These are phyloP conservation scores for Jamesozyma rosinii DNA, from an alignment of 805 yeast species.

Conservation along the genomic window DNA sequence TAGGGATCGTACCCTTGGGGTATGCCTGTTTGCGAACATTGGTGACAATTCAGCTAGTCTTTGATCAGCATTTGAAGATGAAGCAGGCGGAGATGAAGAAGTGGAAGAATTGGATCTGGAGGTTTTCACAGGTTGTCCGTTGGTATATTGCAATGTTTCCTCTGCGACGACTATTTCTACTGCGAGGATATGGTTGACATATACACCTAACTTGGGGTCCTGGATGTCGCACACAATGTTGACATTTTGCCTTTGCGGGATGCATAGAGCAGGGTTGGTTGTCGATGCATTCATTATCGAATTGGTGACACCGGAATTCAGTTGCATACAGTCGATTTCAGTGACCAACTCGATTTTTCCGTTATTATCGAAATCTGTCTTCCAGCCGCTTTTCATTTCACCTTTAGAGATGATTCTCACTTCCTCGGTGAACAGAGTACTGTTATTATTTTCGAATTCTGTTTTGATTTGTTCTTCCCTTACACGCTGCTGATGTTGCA, in stretches of 20 bases:
- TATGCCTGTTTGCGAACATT: constrained; percentile 32
- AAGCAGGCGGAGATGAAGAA: neutral
- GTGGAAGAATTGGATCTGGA: neutral
- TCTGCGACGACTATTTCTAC: constrained; percentile 93
- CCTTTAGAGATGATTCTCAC: constrained; percentile 66
- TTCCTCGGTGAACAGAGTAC: constrained; percentile 59
- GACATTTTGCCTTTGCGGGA: constrained; percentile 11
- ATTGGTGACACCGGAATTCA: constrained; percentile 44
- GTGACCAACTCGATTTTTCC: constrained; percentile 78
- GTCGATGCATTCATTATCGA: constrained; percentile 40
- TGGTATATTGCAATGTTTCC: constrained; percentile 48
- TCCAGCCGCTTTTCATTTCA: constrained; percentile 88
- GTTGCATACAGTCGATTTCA: constrained; percentile 51
- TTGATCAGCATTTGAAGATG: constrained; percentile 26
- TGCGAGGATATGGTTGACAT: constrained; percentile 64
- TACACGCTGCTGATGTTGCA: constrained; percentile 26
- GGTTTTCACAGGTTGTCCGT: constrained; percentile 23
- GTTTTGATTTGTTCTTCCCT: constrained; percentile 27
- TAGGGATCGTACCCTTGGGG: constrained; percentile 15
- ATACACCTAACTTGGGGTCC: constrained; percentile 72
- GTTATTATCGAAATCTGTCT: constrained; percentile 69
- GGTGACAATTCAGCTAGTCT: constrained; percentile 39
- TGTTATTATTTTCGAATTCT: constrained; percentile 30
- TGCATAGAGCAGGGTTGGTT: constrained; percentile 21
- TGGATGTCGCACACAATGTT: constrained; percentile 71